phyloP scores from a whole-genome alignment of 805 yeast species.

The Yueomyces sinensis region DNA sequence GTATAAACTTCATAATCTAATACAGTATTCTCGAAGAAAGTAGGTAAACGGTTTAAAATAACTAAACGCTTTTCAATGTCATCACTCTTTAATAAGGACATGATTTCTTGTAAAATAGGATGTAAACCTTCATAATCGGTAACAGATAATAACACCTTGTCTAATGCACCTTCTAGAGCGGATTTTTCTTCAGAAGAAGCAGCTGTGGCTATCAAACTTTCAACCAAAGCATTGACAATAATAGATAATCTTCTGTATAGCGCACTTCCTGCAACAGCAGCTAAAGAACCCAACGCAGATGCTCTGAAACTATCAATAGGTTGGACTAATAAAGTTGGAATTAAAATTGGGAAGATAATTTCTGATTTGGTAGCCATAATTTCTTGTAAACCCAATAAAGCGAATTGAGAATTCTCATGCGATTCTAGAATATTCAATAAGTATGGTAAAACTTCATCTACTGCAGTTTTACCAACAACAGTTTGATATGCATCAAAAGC shows the following conservation, averaged over 20 bases:
- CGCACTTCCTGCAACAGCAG: slow-evolving; percentile 81
- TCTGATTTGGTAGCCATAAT: slow-evolving; percentile 85
- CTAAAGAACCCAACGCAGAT: slow-evolving; percentile 73
- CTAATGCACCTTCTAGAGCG: slow-evolving; percentile 44
- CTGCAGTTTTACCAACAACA: slow-evolving; percentile 68
- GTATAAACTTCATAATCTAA: slow-evolving; percentile 64
- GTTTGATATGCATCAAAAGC: slow-evolving; percentile 84
- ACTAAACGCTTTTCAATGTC: slow-evolving; percentile 50
- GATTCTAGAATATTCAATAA: slow-evolving; percentile 56
- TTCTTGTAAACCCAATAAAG: slow-evolving; percentile 79
- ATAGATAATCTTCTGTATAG: slow-evolving; percentile 57
- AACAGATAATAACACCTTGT: slow-evolving; percentile 57
- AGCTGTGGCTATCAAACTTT: slow-evolving; percentile 32
- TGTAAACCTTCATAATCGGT: slow-evolving; percentile 70
- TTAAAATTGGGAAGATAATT: slow-evolving; percentile 82
- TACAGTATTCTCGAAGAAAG: slow-evolving; percentile 50
- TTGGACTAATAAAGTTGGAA: slow-evolving; percentile 69
- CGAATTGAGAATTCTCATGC: slow-evolving; percentile 49
- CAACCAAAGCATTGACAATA: slow-evolving; percentile 63
- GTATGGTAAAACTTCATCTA: slow-evolving; percentile 80
- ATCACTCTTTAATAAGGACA: slow-evolving; percentile 66
- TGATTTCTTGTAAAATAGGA: slow-evolving; percentile 69
- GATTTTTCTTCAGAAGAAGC: slow-evolving; percentile 28
- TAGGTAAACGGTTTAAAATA: slow-evolving; percentile 52
- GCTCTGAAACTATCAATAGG: slow-evolving; percentile 82